Base-by-base conservation (phyloP, 116 monocot genomes). In the Cymodocea nodosa region DNA sequence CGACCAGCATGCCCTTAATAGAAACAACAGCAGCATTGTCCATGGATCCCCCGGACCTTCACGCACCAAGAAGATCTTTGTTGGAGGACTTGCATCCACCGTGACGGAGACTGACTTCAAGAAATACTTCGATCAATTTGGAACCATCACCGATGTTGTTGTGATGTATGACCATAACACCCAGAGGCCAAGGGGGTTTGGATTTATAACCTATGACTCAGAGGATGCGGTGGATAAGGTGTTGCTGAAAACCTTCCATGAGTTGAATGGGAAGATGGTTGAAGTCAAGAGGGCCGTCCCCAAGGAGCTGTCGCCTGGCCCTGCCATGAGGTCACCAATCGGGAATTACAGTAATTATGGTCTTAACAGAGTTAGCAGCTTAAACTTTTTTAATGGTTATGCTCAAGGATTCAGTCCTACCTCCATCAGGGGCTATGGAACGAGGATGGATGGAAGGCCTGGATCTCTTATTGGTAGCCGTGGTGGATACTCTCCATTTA, bases 21-120 rank as follows among this genome's bases (percentile, higher is more conserved):
- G 76, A 23, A 89, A 60, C 70, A 82, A 25, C 68, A 62, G 20
- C 59, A 70, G 30, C 30, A 30, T 68, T 49, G 63, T 70, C 49
- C 83, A 80, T 19, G 75, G 79, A 53, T 85, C 89, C 55, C 85
- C 84, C 4, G 70, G 76, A 51, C 65, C 65, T 7, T 18, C 64
- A n/a, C 76, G 76, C 56, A 86, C 86, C 39, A 86, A 86, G 59
- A 87, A 87, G 63, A 83, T 87, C 23, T 87, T 87, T 63, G 87
- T 87, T 5, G 87, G 87, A 6, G 87, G 87, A 20, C 68, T 87
- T 51, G 70, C 87, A 19, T 75, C 87, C 2, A 77, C 77, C 1
- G 59, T 87, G 0, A 77, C 80, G 1, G 87, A 87, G 23, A 56
- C 75, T 5, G 83, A 83, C 10, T 87, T 87, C 71, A 74, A 66